Base-by-base conservation (phyloP, 2,329 filamentous ascomycete species). In the Penicillium digitatum region DNA sequence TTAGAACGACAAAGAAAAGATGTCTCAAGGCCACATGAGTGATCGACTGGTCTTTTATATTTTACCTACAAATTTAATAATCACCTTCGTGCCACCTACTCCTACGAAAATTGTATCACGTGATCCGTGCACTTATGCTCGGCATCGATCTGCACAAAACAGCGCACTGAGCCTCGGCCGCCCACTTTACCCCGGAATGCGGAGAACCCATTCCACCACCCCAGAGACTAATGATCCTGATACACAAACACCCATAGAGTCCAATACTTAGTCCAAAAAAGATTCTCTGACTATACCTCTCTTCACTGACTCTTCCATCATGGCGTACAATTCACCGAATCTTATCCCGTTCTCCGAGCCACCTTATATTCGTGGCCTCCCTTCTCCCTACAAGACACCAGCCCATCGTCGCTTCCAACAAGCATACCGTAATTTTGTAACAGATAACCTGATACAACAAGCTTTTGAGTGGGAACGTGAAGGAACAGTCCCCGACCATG, bases 331-430 rank as follows among this genome's bases (percentile, higher is more conserved):
- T 40, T 66, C 69, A 11, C 43, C 54, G 10, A 69, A 69, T 44
- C 68, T 76, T 4, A 70, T 88, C 26, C 88, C 88, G 48, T 89
- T 90, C 74, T 85, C 86, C 5, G 88, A 91, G 64, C 88, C 88
- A 1, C 81, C 87, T 1, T 90, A 86, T 74, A 79, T 90, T 44
- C 78, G 78, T 62, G 87, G 87, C 49, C 77, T 89, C 3, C 88
- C 87, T 0, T 88, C 85, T 0, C 84, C 87, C 12, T 88, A 89
- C 75, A 88, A 88, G 75, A 85, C 81, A 24, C 77, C 81, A 3
- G 83, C 84, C 4, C 87, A 90, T 68, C 76, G 78, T 14, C 76
- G 74, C 66, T 89, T 85, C 78, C 87, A 91, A 69, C 82, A 84
- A 68, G 82, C 81, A 59, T 86, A 85, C 67, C 84, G 86, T 34